Percentiles rank a stretch among this genome's conserved stretches.
These are phyloP conservation scores for Pueraria montana DNA, from an alignment of 306 rosid species.

Conservation along the genomic window DNA sequence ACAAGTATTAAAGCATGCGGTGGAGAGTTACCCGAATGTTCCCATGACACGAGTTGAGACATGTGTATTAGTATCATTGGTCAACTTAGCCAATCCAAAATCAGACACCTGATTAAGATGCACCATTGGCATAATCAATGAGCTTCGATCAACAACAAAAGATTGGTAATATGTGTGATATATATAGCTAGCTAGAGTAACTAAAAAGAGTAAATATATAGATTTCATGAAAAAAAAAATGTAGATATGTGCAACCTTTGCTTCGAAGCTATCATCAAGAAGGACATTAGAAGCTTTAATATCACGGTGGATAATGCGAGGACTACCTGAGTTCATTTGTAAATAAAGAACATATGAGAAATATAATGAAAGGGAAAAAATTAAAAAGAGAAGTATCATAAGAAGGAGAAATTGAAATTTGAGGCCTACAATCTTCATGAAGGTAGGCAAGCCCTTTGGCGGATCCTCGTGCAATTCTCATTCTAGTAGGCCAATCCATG, in stretches of 20 bases:
- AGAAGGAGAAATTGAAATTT: background rate
- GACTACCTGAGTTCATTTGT: constrained; percentile 61
- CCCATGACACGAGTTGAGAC: constrained; percentile 92
- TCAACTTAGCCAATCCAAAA: constrained; percentile 82
- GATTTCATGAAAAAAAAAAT: background rate
- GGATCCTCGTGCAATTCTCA: constrained; percentile 77
- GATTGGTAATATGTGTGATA: background rate
- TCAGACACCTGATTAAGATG: constrained; percentile 71
- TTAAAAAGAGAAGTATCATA: background rate
- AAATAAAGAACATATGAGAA: background rate
- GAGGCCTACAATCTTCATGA: constrained; percentile 83
- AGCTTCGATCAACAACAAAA: background rate
- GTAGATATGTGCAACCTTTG: constrained; percentile 62
- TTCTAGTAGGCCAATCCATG: constrained; percentile 81
- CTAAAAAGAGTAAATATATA: background rate
- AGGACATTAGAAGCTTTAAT: constrained; percentile 82
- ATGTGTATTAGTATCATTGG: constrained; percentile 74
- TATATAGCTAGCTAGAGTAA: background rate
- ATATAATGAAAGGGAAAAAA: background rate
- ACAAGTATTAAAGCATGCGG: background rate
- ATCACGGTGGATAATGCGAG: constrained; percentile 79
- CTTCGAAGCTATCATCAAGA: constrained; percentile 74
- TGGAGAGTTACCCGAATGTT: constrained; percentile 71
- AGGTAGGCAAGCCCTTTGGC: constrained; percentile 89
- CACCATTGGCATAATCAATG: background rate